Percentiles rank a stretch among this genome's conserved stretches.
Conservation (phyloP, 257 asterid genomes). For the Solanum paucissectum region DNA sequence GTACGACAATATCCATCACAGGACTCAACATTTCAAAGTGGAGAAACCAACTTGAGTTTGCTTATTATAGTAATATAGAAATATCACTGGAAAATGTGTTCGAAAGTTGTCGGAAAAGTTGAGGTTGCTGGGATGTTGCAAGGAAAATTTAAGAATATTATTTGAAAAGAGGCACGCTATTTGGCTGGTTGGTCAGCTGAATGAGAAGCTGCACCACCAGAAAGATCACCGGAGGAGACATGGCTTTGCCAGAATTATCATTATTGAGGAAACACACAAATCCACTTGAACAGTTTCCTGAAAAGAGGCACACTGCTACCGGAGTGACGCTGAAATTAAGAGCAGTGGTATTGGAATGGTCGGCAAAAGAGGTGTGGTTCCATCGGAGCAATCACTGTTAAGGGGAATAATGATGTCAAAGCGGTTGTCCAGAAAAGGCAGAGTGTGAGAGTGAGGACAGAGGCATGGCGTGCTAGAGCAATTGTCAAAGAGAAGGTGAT, state of each 20-base stretch:
- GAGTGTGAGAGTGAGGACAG: not conserved
- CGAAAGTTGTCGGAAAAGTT: not conserved
- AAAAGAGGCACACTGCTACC: not conserved
- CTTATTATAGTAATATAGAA: not conserved
- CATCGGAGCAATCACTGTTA: not conserved
- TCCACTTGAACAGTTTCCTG: not conserved
- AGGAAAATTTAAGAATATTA: not conserved
- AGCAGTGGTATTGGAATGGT: not conserved
- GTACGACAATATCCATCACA: not conserved
- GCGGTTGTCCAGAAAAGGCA: not conserved
- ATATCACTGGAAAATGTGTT: not conserved
- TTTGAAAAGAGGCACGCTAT: not conserved
- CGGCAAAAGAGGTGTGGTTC: not conserved
- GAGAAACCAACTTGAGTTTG: not conserved
- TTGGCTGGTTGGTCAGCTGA: not conserved
- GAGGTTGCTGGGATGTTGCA: not conserved
- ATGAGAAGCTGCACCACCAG: not conserved
- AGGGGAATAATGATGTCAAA: not conserved
- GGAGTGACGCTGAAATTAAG: not conserved
- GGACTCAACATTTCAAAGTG: not conserved
- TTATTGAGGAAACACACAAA: not conserved
- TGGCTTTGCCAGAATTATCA: not conserved
- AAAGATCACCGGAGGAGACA: not conserved
- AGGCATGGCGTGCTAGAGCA: not conserved
- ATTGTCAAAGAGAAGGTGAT: not conserved